Percentiles rank a stretch among this genome's conserved stretches.
phyloP scores from a whole-genome alignment of 139 green algal species.

The Coccomyxa sp. region DNA sequence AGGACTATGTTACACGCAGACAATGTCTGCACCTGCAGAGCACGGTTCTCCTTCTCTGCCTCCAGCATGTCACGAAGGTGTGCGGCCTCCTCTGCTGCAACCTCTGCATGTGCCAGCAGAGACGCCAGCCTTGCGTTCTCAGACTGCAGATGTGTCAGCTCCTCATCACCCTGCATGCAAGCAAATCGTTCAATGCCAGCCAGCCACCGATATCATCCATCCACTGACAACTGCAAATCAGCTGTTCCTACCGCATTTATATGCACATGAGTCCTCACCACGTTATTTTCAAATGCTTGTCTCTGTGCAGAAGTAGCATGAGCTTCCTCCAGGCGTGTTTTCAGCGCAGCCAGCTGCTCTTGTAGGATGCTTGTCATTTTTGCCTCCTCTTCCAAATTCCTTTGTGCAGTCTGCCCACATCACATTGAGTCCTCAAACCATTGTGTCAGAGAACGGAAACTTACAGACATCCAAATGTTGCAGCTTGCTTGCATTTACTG shows the following conservation, averaged over 20 bases:
- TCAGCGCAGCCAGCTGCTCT: background rate
- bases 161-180: background rate
- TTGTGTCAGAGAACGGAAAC: too few species aligned
- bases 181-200: background rate
- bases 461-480: too few species aligned
- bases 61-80: background rate
- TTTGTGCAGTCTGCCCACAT: too few species aligned
- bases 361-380: background rate
- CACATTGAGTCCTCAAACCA: too few species aligned
- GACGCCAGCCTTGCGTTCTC: background rate
- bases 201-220: background rate
- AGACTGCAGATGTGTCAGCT: background rate
- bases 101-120: background rate
- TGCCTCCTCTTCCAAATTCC: too few species aligned
- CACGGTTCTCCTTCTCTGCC: background rate
- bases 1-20: too few species aligned
- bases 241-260: too few species aligned
- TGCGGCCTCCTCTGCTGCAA: background rate
- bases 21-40: background rate
- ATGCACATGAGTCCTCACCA: too few species aligned
- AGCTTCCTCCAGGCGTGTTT: background rate
- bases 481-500: too few species aligned
- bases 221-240: background rate
- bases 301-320: background rate
- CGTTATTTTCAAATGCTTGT: background rate